Percentiles rank a stretch among this genome's conserved stretches.
Evolutionary conservation across 108 stramenopile genomes (phyloP).

Genomic region (Skeletonema menzelii): DNA sequence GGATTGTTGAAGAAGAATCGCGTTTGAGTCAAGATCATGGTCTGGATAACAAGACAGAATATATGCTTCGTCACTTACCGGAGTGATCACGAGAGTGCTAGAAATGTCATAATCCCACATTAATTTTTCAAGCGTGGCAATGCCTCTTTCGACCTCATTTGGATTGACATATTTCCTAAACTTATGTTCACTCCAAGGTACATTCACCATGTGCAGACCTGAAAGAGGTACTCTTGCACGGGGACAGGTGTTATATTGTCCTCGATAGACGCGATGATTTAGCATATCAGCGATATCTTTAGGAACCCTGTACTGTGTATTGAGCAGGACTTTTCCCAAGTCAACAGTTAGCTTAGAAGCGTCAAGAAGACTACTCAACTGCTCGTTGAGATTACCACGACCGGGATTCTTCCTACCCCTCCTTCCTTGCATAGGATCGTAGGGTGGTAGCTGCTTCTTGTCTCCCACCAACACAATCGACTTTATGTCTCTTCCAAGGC

Average conservation of each 20-base stretch:
- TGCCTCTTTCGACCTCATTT: slow-evolving; percentile 33
- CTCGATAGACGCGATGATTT: slow-evolving; percentile 40
- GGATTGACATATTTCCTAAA: slow-evolving; percentile 51
- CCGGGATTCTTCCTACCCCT: background rate
- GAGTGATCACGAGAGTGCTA: slow-evolving; percentile 45
- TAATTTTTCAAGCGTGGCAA: slow-evolving; percentile 21
- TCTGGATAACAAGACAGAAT: background rate
- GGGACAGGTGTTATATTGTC: slow-evolving; percentile 38
- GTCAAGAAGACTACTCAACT: slow-evolving; percentile 43
- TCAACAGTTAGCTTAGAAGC: slow-evolving; percentile 15
- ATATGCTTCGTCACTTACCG: slow-evolving; percentile 31
- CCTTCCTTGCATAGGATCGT: slow-evolving; percentile 35
- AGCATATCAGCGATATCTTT: slow-evolving; percentile 52
- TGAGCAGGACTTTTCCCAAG: slow-evolving; percentile 35
- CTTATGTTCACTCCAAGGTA: slow-evolving; percentile 13
- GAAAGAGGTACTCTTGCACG: slow-evolving; percentile 25
- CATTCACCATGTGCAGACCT: slow-evolving; percentile 36
- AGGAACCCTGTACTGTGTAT: slow-evolving; percentile 49
- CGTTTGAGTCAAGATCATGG: background rate
- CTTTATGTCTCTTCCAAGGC: slow-evolving; percentile 34
- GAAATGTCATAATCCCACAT: slow-evolving; percentile 16
- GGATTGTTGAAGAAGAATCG: background rate
- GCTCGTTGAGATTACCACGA: background rate
- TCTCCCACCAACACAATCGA: slow-evolving; percentile 43
- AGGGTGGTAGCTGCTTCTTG: slow-evolving; percentile 51